Base-by-base conservation (phyloP, 1,284 basidiomycete species). In the Cryptococcus jaspeensis region DNA sequence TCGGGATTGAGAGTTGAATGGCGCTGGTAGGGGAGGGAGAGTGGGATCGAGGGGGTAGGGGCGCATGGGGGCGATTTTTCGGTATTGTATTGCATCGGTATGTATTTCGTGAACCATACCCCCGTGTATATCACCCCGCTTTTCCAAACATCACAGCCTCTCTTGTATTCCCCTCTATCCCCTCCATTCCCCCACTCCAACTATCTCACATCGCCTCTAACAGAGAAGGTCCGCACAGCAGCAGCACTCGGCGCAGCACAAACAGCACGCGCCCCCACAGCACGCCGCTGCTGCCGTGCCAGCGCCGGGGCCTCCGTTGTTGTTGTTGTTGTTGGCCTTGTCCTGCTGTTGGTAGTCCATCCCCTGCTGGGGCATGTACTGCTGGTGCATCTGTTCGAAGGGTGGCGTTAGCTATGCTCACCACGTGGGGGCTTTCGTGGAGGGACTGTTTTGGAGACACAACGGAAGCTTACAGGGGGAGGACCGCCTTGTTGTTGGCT, bases 251-350 rank as follows among this genome's bases (percentile, higher is more conserved):
- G 56, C 43, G 38, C 60, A 62, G 28, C 47, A 40, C 20, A 43
- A 44, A 36, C 57, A 59, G 28, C 58, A 61, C 16, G 52, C 47
- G n/a, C 53, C 38, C 15, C 48, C 51, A 53, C 55, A 60, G 41
- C 55, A 59, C n/a, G 58, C 63, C 9, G 53, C 54, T 12, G 56
- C 63, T 13, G 44, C 54, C 49, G 49, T 53, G 1, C 53, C 58
- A 5, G 42, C 63, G 15, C 35, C 51, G 18, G 28, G 40, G 41
- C 59, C 52, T 4, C 28, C 28, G 9, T 32, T 32, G 28, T 32
- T 32, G 28, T 32, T 32, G n/a, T 23, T 32, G n/a, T n/a, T n/a
- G n/a, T n/a, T 44, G 15, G 60, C 60, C 39, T 36, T 50, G 25
- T 61, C 53, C 37, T 58, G 49, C 16, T 56, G 45, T 36, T 59